These are phyloP conservation scores for Abortiporus biennis DNA, from an alignment of 1,284 basidiomycete species.

Conservation along the genomic window DNA sequence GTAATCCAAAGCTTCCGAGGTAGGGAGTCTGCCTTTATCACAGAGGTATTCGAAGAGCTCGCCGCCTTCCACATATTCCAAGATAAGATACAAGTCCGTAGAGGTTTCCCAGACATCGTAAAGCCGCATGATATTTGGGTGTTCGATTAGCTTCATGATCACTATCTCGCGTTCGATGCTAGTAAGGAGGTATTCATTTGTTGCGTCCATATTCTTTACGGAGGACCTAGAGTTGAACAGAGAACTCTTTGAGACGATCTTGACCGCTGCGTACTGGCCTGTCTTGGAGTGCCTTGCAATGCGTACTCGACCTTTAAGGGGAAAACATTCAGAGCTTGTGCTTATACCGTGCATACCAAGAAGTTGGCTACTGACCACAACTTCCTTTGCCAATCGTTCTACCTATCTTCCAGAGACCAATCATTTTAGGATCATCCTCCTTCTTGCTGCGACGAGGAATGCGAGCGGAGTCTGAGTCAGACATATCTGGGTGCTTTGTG, in stretches of 20 bases:
- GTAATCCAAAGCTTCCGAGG: constrained; percentile 83
- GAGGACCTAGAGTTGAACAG: constrained; percentile 68
- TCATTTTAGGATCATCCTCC: constrained; percentile 64
- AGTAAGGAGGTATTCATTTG: constrained; percentile 62
- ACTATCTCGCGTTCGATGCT: constrained; percentile 96
- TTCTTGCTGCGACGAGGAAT: constrained; percentile 12
- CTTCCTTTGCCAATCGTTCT: constrained; percentile 90
- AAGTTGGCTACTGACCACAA: constrained; percentile 53
- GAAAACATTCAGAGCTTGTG: constrained; percentile 4
- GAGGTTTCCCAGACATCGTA: constrained; percentile 99
- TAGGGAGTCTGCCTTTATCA: constrained; percentile 73
- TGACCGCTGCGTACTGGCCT: constrained; percentile 90
- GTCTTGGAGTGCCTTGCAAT: constrained; percentile 87
- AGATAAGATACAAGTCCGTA: constrained; percentile 85
- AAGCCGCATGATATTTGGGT: constrained; percentile 91
- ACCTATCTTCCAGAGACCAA: constrained; percentile 93
- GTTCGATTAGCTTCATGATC: constrained; percentile 98
- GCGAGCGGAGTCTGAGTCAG: too few species aligned
- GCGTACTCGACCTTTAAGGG: constrained; percentile 74
- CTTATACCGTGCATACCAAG: constrained; percentile 1
- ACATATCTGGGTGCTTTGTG: too few species aligned
- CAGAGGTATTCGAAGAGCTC: constrained; percentile 97
- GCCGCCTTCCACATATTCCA: constrained; percentile 97
- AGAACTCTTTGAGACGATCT: constrained; percentile 87
- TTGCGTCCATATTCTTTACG: constrained; percentile 57